Evolutionary conservation across 371 early-diverging fungal genomes (phyloP).

Genomic region (Apophysomyces sp.): DNA sequence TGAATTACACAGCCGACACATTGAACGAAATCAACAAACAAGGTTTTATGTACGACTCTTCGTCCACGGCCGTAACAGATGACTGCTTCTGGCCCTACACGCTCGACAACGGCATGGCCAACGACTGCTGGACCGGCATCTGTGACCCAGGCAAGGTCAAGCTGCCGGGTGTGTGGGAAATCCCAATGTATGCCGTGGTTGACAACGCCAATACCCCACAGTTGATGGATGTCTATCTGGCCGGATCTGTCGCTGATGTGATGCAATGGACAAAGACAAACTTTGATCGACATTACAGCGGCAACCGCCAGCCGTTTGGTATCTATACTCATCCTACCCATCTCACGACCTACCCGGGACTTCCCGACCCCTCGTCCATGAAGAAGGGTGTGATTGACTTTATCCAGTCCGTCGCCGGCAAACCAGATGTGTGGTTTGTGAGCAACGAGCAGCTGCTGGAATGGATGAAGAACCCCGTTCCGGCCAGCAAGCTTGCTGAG

Average conservation of each 20-base stretch:
- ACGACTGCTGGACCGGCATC: conserved; percentile 67
- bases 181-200: conserved; percentile 63
- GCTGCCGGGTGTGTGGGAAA: conserved; percentile 69
- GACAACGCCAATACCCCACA: conserved; percentile 47
- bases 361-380: conserved; percentile 32
- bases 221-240: conserved; percentile 73
- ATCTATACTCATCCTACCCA: conserved; percentile 56
- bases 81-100: conserved; percentile 78
- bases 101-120: conserved; percentile 69
- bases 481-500: conserved; percentile 51
- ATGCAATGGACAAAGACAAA: conserved; percentile 53
- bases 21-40: conserved; percentile 53
- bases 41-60: conserved; percentile 70
- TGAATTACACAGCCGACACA: conserved; percentile 63
- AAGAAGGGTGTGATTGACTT: conserved; percentile 46
- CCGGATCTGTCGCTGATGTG: conserved; percentile 49
- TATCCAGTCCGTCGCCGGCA: conserved; percentile 44
- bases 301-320: conserved; percentile 71
- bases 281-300: conserved; percentile 67
- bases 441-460: conserved; percentile 63
- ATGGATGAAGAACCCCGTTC: conserved; percentile 75
- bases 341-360: conserved; percentile 33
- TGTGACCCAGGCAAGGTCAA: conserved; percentile 50
- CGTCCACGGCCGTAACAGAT: conserved; percentile 49
- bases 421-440: conserved; percentile 70